Evolutionary conservation across 306 rosid genomes (phyloP), one percentile per base, ranked within the genome.

Genomic region (Vigna radiata): DNA sequence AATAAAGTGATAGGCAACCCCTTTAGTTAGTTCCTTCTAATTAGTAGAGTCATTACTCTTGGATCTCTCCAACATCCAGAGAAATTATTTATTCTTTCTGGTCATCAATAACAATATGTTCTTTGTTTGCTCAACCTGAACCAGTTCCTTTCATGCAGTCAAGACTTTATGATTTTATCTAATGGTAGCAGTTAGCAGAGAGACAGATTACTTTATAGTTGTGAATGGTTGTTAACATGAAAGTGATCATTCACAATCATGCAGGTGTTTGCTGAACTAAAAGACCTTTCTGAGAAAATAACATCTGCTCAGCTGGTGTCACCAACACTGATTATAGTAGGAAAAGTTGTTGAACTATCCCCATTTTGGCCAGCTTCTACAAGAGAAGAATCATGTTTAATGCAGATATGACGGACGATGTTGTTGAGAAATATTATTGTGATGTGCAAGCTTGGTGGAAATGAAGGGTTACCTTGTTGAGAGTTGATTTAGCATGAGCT

Each of bases 321-420:
- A 21, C 99, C 99, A 1, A 91, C 98, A 14, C 87, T 96, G 55
- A 90, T 96, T 63, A 81, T 96, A 17, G 87, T 96, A 64, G 98
- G 99, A 63, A 96, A 87, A 84, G 99, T 96, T 46, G 99, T 92
- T 54, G 91, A 90, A 27, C 89, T 91, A 73, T 96, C 99, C 13
- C 94, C 98, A 12, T 82, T 79, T 69, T 96, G 99, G 97, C 85
- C 91, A 12, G 41, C 85, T 73, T 50, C 91, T 77, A 37, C 75
- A 48, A 76, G 72, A 72, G 88, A 92, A 75, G 87, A 82, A 15
- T 78, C 92, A 9, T 79, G 76, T 78, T 79, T 91, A 60, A 85
- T 80, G 27, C 87, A 88, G 53, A 84, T 82, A 5, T 83, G 56
- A 84, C 23, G 21, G 80, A 49, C 75, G 18, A 11, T 59, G 15